Conservation (phyloP, 164 flowering plant genomes). For the Paratinospora sagittata region DNA sequence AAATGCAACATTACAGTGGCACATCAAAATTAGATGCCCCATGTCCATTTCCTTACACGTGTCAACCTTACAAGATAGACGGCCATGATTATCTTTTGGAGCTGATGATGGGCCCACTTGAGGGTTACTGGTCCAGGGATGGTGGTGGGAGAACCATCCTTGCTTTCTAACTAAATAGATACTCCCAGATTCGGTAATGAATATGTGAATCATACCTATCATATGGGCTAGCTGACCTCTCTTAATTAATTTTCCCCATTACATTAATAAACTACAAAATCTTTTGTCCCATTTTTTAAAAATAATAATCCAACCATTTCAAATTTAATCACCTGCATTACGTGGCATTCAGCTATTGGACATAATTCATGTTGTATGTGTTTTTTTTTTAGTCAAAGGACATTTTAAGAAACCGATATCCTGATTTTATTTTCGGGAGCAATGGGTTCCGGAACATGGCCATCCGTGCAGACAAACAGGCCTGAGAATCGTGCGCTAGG, state of each 20-base stretch:
- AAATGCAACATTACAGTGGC: too few species aligned
- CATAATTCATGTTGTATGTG: background rate
- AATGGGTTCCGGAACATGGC: too few species aligned
- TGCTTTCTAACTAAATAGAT: background rate
- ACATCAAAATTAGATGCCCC: too few species aligned
- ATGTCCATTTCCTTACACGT: background rate
- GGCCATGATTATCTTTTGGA: background rate
- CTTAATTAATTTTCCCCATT: too few species aligned
- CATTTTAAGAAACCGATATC: too few species aligned
- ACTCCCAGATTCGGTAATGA: background rate
- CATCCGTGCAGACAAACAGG: too few species aligned
- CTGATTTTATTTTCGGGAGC: too few species aligned
- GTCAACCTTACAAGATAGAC: background rate
- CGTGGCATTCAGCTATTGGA: background rate
- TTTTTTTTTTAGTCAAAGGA: background rate
- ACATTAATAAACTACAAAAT: background rate
- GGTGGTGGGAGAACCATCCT: background rate
- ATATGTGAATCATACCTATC: background rate
- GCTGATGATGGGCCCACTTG: background rate
- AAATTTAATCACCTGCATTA: too few species aligned
- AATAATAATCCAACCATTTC: too few species aligned
- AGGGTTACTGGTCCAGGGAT: background rate
- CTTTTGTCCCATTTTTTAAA: background rate
- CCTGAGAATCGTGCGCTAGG: too few species aligned
- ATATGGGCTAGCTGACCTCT: too few species aligned